Evolutionary conservation across 2,329 filamentous ascomycete genomes (phyloP).

Genomic region (Botrytis hyacinthi): DNA sequence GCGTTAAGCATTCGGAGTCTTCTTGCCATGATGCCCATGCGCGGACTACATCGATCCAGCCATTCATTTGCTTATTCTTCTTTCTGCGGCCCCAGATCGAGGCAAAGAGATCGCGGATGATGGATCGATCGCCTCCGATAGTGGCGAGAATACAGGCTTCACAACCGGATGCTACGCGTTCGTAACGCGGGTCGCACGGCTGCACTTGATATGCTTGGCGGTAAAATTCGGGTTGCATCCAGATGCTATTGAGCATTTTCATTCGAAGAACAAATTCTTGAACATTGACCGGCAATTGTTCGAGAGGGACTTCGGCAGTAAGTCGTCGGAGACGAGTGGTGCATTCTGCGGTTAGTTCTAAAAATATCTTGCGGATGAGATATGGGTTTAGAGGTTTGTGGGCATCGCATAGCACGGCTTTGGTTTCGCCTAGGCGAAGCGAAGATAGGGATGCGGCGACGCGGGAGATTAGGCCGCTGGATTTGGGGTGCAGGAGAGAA

Average conservation of each 20-base stretch:
- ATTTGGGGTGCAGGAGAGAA: constrained; percentile 20
- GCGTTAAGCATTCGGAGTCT: constrained; percentile 6
- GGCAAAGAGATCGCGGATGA: constrained; percentile 48
- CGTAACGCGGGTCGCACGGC: constrained; percentile 37
- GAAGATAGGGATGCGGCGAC: constrained; percentile 19
- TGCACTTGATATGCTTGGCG: constrained; percentile 37
- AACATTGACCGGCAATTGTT: not conserved
- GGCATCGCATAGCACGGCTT: constrained; percentile 42
- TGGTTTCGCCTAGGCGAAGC: constrained; percentile 11
- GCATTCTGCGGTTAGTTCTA: constrained; percentile 45
- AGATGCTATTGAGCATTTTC: constrained; percentile 32
- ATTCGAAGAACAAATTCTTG: constrained; percentile 25
- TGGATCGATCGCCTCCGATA: constrained; percentile 45
- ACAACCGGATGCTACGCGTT: constrained; percentile 43
- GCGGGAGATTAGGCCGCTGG: constrained; percentile 21
- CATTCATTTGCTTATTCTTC: constrained; percentile 19
- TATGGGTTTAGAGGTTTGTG: constrained; percentile 46
- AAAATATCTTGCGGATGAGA: constrained; percentile 46
- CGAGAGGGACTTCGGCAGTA: constrained; percentile 23
- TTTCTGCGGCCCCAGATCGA: constrained; percentile 43
- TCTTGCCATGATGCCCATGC: constrained; percentile 27
- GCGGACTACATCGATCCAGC: constrained; percentile 28
- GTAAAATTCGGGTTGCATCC: constrained; percentile 43
- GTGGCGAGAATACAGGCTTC: constrained; percentile 53
- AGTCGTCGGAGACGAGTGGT: constrained; percentile 37